Base-by-base conservation (phyloP, 805 yeast species). In the Cyberlindnera euphorbiae region DNA sequence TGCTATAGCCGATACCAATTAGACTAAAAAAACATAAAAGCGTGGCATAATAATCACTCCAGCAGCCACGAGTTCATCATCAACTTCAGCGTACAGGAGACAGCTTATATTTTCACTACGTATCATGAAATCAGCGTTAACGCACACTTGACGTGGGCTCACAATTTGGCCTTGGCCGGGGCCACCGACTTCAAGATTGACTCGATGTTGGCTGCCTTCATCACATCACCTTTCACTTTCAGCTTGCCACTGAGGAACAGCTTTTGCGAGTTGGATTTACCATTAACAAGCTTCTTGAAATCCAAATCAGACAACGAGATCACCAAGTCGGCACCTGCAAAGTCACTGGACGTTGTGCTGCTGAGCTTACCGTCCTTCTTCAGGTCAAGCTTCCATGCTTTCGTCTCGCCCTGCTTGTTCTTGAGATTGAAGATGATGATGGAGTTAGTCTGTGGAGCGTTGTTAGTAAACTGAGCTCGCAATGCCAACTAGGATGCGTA, bases 201-300 rank as follows among this genome's bases (percentile, higher is more conserved):
- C 62, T 82, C 90, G 42, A 83, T 75, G 41, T 76, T 75, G 30
- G 89, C 75, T 36, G 95, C 95, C 71, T 86, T 86, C 89, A 82
- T 82, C 66, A 86, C 81, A 66, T 87, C 84, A 47, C 95, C 95
- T 69, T 80, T 83, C 46, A 86, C 79, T 71, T 84, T 85, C 61
- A 86, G 74, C 62, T 81, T 82, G 28, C 96, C 95, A 51, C 73
- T 66, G 82, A 86, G 75, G 62, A 84, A 86, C 54, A 86, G 72
- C 65, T 78, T 80, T 63, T 86, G 95, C 31, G 95, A 86, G 60
- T 80, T 81, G 46, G 87, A 78, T 69, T 84, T 82, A 44, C 94
- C 94, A 43, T 68, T 64, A 36, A 82, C 82, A 49, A 86, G 72
- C 58, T 73, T 77, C 49, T 71, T 79, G 50, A 86, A 77, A 59